Evolutionary conservation across 1,284 basidiomycete species (phyloP).

Genomic region (Lentinula novae-zelandiae): DNA sequence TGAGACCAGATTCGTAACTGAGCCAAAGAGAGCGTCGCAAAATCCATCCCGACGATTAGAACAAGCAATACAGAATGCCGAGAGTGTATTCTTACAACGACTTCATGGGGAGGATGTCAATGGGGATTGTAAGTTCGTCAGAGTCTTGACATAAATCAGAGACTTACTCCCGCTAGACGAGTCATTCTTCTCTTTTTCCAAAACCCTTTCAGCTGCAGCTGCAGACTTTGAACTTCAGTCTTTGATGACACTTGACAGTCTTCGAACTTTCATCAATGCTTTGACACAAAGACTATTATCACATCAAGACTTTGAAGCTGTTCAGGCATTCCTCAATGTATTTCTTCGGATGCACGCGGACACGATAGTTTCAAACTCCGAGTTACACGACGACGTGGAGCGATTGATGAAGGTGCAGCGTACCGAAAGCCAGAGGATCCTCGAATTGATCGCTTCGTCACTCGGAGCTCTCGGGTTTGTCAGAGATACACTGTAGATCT

Average conservation of each 20-base stretch:
- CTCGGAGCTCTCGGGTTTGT: conserved; percentile 73
- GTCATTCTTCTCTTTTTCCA: conserved; percentile 81
- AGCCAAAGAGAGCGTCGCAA: conserved; percentile 36
- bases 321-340: conserved; percentile 85
- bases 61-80: conserved; percentile 49
- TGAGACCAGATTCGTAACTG: conserved; percentile 73
- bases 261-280: conserved; percentile 72
- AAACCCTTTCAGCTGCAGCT: conserved; percentile 86
- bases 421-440: conserved; percentile 69
- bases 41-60: conserved; percentile 54
- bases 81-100: conserved; percentile 75
- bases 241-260: conserved; percentile 60
- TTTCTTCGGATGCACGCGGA: conserved; percentile 88
- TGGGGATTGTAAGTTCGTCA: conserved; percentile 60
- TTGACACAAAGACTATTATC: conserved; percentile 72
- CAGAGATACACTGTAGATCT: conserved; percentile 35
- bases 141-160: not conserved
- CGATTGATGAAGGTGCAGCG: conserved; percentile 59
- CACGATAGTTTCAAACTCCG: conserved; percentile 65
- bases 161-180: conserved; percentile 50
- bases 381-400: conserved; percentile 56
- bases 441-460: conserved; percentile 68
- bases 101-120: conserved; percentile 55
- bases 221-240: conserved; percentile 90
- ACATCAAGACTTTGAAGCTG: conserved; percentile 92